Conservation (phyloP, 352 stramenopile species). For the Albugo laibachii region DNA sequence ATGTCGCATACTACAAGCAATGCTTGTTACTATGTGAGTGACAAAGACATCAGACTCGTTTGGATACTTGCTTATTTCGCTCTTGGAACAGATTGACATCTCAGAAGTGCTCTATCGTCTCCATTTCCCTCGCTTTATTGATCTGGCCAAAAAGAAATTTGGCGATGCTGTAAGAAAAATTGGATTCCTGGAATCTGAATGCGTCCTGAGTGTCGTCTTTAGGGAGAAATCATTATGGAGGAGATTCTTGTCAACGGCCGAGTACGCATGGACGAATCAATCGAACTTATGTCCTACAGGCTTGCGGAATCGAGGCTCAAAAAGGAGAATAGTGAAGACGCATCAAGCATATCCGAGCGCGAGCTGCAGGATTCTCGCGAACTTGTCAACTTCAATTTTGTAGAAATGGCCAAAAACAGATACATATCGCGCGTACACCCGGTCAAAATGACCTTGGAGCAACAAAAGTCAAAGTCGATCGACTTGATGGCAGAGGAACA, state of each 20-base stretch:
- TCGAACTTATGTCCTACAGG: constrained; percentile 67
- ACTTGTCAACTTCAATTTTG: constrained; percentile 38
- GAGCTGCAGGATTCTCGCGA: constrained; percentile 47
- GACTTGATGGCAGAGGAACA: constrained; percentile 3
- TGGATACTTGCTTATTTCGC: background rate
- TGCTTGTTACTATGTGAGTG: constrained; percentile 26
- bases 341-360: constrained; percentile 46
- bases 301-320: constrained; percentile 31
- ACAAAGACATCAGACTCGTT: background rate
- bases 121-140: constrained; percentile 70
- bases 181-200: background rate
- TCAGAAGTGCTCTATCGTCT: constrained; percentile 61
- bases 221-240: constrained; percentile 75
- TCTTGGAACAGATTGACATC: constrained; percentile 40
- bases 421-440: constrained; percentile 75
- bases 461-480: constrained; percentile 31
- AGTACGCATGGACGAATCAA: constrained; percentile 66
- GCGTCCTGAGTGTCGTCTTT: background rate
- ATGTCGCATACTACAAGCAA: constrained; percentile 5
- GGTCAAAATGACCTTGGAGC: constrained; percentile 20
- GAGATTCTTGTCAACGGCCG: constrained; percentile 69
- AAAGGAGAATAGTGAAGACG: constrained; percentile 7
- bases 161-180: constrained; percentile 20
- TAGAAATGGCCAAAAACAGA: constrained; percentile 79
- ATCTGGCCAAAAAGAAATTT: constrained; percentile 55